Percentiles rank a stretch among this genome's conserved stretches.
Conservation (phyloP, 805 yeast species). For the Yamadazyma phyllophila region DNA sequence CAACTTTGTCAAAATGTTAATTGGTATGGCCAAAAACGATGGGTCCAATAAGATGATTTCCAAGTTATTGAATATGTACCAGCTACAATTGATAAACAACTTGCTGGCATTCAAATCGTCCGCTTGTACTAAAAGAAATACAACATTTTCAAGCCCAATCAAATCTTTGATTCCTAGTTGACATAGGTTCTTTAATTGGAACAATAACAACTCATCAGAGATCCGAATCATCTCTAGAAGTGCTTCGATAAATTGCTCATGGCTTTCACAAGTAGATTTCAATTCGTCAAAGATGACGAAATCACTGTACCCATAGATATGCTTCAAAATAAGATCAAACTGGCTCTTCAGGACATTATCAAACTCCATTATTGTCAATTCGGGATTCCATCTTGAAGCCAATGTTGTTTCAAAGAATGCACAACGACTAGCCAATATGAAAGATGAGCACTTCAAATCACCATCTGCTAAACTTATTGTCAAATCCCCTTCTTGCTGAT, state of each 20-base stretch:
- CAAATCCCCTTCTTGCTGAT: constrained; percentile 39
- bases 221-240: constrained; percentile 58
- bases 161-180: constrained; percentile 60
- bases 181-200: constrained; percentile 56
- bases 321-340: constrained; percentile 50
- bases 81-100: constrained; percentile 58
- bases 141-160: constrained; percentile 58
- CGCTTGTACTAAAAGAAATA: constrained; percentile 54
- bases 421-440: constrained; percentile 54
- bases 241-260: constrained; percentile 48
- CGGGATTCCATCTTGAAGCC: constrained; percentile 51
- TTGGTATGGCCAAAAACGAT: constrained; percentile 25
- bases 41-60: constrained; percentile 56
- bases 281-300: constrained; percentile 36
- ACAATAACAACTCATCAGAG: constrained; percentile 61
- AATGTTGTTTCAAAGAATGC: constrained; percentile 62
- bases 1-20: constrained; percentile 22
- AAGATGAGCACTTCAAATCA: constrained; percentile 45
- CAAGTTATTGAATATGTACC: constrained; percentile 66
- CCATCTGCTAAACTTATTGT: constrained; percentile 48
- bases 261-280: constrained; percentile 16
- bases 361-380: constrained; percentile 35
- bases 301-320: constrained; percentile 55
- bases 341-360: constrained; percentile 38
- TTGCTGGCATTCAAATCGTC: constrained; percentile 49